A percentile compares a stretch with the other conserved stretches of the same genome.
These are phyloP conservation scores for Jatropha multifida DNA, from an alignment of 441 rosid genomes.

Conservation along the genomic window DNA sequence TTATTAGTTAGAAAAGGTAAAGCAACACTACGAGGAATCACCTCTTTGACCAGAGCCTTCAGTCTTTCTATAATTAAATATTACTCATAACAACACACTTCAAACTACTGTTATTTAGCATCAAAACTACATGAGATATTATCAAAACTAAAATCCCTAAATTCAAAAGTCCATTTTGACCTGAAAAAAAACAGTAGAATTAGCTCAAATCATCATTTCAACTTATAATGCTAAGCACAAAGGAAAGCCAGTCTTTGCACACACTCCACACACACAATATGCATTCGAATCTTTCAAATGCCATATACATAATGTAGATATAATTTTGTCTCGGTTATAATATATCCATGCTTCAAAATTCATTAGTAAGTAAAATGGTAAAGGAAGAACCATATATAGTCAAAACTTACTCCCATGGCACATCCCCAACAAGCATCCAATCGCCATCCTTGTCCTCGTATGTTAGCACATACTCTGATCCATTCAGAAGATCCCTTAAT, in stretches of 20 bases:
- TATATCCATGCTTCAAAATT: neutral
- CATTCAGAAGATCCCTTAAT: slow-evolving; percentile 61
- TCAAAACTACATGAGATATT: neutral
- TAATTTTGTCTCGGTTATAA: neutral
- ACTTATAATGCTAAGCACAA: neutral
- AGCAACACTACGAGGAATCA: neutral
- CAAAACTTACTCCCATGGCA: slow-evolving; percentile 68
- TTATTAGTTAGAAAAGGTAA: neutral
- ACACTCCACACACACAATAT: neutral
- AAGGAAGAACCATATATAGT: neutral
- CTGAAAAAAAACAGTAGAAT: neutral
- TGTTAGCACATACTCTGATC: slow-evolving; percentile 66
- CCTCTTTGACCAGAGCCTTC: neutral
- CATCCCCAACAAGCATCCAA: slow-evolving; percentile 85
- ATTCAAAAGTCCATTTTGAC: neutral
- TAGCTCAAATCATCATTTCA: neutral
- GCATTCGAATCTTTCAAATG: neutral
- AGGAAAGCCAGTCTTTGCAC: neutral
- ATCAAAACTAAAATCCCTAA: neutral
- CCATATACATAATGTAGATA: neutral
- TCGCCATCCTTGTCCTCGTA: slow-evolving; percentile 72
- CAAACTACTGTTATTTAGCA: neutral
- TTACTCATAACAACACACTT: neutral
- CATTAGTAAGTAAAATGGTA: neutral
- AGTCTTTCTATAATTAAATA: neutral